Evolutionary conservation across 306 rosid species (phyloP).

Genomic region (Castanea crenata): DNA sequence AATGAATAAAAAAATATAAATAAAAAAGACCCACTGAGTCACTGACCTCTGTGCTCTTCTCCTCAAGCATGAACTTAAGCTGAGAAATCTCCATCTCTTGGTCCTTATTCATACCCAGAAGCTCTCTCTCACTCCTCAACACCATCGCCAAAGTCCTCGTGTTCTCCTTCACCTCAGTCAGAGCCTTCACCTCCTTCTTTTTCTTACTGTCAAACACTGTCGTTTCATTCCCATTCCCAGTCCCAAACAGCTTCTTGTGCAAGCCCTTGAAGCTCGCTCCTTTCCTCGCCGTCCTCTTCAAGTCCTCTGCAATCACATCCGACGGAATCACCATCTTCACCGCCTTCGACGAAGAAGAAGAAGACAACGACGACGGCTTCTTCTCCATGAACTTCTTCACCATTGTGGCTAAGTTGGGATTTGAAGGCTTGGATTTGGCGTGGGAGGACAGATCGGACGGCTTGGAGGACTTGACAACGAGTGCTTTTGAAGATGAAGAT

Average conservation of each 20-base stretch:
- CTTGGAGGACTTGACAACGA: conserved; percentile 54
- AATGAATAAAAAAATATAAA: neutral
- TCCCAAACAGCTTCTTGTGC: conserved; percentile 77
- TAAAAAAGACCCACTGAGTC: neutral
- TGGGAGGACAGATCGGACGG: conserved; percentile 33
- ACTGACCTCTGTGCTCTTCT: conserved; percentile 75
- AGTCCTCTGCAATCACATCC: conserved; percentile 55
- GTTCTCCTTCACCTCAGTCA: conserved; percentile 88
- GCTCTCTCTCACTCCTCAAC: conserved; percentile 93
- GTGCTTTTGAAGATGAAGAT: conserved; percentile 45
- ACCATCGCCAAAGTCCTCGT: conserved; percentile 94
- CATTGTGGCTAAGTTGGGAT: conserved; percentile 65
- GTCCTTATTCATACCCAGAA: conserved; percentile 61
- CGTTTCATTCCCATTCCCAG: conserved; percentile 37
- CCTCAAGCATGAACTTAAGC: conserved; percentile 56
- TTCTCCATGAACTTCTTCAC: conserved; percentile 70
- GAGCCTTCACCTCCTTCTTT: conserved; percentile 69
- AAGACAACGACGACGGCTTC: conserved; percentile 28
- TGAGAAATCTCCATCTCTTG: conserved; percentile 55
- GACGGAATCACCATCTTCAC: conserved; percentile 54
- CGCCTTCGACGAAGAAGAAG: conserved; percentile 31
- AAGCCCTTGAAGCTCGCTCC: conserved; percentile 53
- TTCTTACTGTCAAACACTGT: conserved; percentile 25
- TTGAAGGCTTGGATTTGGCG: conserved; percentile 41
- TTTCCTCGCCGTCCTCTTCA: conserved; percentile 68